Conservation (phyloP, 2,329 filamentous ascomycete genomes). For the Calonectria montana region DNA sequence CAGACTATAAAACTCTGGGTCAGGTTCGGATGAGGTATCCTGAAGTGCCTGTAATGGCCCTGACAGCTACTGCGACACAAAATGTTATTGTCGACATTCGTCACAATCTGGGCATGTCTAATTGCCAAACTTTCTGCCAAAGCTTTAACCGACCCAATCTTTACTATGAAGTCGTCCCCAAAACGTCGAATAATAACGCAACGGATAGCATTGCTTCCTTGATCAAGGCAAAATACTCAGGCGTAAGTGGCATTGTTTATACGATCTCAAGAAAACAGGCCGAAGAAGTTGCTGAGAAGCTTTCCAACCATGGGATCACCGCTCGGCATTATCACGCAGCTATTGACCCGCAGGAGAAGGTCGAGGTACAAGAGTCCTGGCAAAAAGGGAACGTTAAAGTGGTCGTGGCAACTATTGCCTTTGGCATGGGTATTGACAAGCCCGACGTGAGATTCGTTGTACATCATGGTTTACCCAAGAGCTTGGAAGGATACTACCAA, state of each 20-base stretch:
- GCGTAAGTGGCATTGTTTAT: constrained; percentile 91
- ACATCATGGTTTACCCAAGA: constrained; percentile 93
- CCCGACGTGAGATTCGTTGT: constrained; percentile 96
- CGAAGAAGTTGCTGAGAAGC: constrained; percentile 79
- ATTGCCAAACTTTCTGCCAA: constrained; percentile 84
- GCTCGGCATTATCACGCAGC: constrained; percentile 90
- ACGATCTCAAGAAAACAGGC: constrained; percentile 87
- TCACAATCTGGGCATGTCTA: constrained; percentile 85
- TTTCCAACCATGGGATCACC: constrained; percentile 74
- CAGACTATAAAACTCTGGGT: constrained; percentile 91
- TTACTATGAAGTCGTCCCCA: constrained; percentile 84
- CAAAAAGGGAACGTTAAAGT: constrained; percentile 84
- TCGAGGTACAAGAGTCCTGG: constrained; percentile 81
- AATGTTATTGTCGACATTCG: constrained; percentile 94
- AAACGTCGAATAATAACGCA: constrained; percentile 66
- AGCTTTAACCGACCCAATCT: constrained; percentile 98
- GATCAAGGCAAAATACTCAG: constrained; percentile 76
- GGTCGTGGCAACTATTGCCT: constrained; percentile 97
- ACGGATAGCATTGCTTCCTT: constrained; percentile 66
- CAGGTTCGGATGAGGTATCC: constrained; percentile 78
- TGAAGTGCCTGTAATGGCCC: constrained; percentile 88
- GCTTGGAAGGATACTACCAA: constrained; percentile 97
- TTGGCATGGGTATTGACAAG: constrained; percentile 99
- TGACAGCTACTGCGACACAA: constrained; percentile 94
- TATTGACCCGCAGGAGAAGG: constrained; percentile 76